Evolutionary conservation across 2,329 filamentous ascomycete species (phyloP).

Genomic region (Cordyceps tenuipes): DNA sequence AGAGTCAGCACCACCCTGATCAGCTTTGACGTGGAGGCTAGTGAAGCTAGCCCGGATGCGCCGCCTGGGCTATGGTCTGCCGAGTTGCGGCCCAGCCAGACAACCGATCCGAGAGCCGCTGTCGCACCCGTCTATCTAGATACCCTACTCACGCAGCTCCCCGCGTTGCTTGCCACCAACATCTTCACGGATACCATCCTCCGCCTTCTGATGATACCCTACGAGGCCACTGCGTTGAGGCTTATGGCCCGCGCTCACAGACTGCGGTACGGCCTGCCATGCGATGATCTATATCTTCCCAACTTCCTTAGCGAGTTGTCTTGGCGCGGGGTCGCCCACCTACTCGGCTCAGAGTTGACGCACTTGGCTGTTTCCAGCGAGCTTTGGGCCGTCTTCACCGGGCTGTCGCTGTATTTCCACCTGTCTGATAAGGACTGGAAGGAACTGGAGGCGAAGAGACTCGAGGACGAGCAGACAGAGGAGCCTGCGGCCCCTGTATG

Average conservation of each 20-base stretch:
- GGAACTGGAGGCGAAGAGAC: constrained; percentile 20
- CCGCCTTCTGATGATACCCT: constrained; percentile 35
- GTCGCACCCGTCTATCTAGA: constrained; percentile 33
- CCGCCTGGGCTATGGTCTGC: constrained; percentile 49
- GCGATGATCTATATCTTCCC: constrained; percentile 30
- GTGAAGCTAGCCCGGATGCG: constrained; percentile 39
- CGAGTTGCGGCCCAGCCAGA: constrained; percentile 45
- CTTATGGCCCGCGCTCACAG: constrained; percentile 36
- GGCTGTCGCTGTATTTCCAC: constrained; percentile 31
- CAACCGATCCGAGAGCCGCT: constrained; percentile 21
- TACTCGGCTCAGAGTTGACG: constrained; percentile 37
- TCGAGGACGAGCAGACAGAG: neutral
- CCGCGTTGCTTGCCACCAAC: constrained; percentile 38
- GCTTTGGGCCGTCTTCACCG: constrained; percentile 35
- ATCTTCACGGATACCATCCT: constrained; percentile 36
- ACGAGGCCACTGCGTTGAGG: constrained; percentile 39
- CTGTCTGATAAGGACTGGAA: constrained; percentile 37
- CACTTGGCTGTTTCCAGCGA: constrained; percentile 36
- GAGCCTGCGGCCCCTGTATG: neutral
- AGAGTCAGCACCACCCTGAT: constrained; percentile 49
- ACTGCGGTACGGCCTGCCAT: constrained; percentile 28
- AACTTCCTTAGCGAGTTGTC: constrained; percentile 30
- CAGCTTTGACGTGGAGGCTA: constrained; percentile 53
- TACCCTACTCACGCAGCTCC: constrained; percentile 43
- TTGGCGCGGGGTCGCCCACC: constrained; percentile 34